Percentiles rank a stretch among this genome's conserved stretches.
phyloP scores from a whole-genome alignment of 495 filamentous ascomycete species.

The Tuber calosporum region DNA sequence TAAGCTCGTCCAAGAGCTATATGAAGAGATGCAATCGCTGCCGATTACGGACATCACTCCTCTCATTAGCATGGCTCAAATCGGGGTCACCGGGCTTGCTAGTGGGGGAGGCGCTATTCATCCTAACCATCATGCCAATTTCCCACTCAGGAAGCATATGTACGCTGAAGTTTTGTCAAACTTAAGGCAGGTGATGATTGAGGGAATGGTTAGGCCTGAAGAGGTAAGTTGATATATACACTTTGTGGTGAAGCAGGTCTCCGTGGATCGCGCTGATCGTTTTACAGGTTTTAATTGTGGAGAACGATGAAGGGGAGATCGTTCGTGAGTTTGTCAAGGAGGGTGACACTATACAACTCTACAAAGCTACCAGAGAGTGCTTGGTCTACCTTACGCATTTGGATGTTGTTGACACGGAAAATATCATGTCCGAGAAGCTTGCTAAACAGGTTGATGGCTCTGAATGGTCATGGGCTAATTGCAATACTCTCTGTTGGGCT shows the following conservation, averaged over 20 bases:
- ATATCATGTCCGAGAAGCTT: slow-evolving; percentile 98
- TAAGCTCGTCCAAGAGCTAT: slow-evolving; percentile 94
- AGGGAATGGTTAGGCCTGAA: slow-evolving; percentile 97
- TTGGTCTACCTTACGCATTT: slow-evolving; percentile 96
- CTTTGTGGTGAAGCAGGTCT: slow-evolving; percentile 4
- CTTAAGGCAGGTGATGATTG: slow-evolving; percentile 94
- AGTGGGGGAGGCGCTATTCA: slow-evolving; percentile 74
- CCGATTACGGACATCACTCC: slow-evolving; percentile 88
- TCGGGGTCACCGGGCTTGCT: slow-evolving; percentile 48
- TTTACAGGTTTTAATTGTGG: slow-evolving; percentile 78
- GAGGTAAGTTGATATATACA: slow-evolving; percentile 48
- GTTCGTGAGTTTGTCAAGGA: slow-evolving; percentile 99
- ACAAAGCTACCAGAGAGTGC: slow-evolving; percentile 97
- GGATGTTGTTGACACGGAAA: slow-evolving; percentile 93
- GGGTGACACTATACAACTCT: slow-evolving; percentile 96
- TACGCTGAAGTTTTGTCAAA: slow-evolving; percentile 91
- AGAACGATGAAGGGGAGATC: slow-evolving; percentile 98
- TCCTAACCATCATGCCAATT: slow-evolving; percentile 70
- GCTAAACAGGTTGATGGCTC: slow-evolving; percentile 84
- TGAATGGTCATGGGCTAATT: slow-evolving; percentile 99
- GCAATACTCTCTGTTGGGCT: slow-evolving; percentile 98
- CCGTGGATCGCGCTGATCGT: slow-evolving; percentile 9
- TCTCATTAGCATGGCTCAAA: slow-evolving; percentile 62
- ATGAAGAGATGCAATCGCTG: slow-evolving; percentile 94
- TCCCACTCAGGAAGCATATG: slow-evolving; percentile 92